A percentile compares a stretch with the other conserved stretches of the same genome.
These are phyloP conservation scores for Dicorynia guianensis DNA, from an alignment of 306 rosid species.

Conservation along the genomic window DNA sequence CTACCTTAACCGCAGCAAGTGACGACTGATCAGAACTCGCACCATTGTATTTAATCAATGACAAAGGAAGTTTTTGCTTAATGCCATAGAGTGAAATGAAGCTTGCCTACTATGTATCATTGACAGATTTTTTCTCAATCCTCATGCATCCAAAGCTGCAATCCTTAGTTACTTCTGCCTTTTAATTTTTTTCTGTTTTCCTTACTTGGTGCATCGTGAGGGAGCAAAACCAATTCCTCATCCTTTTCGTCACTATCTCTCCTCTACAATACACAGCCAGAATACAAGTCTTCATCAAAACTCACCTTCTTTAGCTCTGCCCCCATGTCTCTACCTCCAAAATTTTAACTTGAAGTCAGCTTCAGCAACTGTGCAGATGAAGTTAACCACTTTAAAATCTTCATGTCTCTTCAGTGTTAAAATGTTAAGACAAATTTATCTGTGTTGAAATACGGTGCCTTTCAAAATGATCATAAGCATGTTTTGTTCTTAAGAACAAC, in stretches of 20 bases:
- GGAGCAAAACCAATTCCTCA: conserved; percentile 16
- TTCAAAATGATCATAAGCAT: conserved; percentile 81
- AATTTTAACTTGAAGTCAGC: conserved; percentile 39
- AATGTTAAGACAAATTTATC: conserved; percentile 39
- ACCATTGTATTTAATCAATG: neutral
- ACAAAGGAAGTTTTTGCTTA: neutral
- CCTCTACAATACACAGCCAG: neutral
- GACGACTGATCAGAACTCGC: neutral
- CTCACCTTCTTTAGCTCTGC: neutral
- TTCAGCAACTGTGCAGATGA: conserved; percentile 15
- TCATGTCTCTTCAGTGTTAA: conserved; percentile 1
- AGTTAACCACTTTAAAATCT: conserved; percentile 15
- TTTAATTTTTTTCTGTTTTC: neutral
- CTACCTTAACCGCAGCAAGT: neutral
- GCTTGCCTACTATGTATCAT: neutral
- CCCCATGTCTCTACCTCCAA: neutral
- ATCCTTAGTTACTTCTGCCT: conserved; percentile 10
- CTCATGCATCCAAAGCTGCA: conserved; percentile 32
- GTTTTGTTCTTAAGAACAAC: conserved; percentile 82
- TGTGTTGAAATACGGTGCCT: conserved; percentile 60
- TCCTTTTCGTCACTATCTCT: conserved; percentile 15
- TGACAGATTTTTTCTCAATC: conserved; percentile 4
- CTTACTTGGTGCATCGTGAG: neutral
- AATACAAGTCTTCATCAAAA: neutral
- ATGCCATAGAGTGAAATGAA: neutral